Evolutionary conservation across 257 asterid species (phyloP).

Genomic region (Solanum peruvianum): DNA sequence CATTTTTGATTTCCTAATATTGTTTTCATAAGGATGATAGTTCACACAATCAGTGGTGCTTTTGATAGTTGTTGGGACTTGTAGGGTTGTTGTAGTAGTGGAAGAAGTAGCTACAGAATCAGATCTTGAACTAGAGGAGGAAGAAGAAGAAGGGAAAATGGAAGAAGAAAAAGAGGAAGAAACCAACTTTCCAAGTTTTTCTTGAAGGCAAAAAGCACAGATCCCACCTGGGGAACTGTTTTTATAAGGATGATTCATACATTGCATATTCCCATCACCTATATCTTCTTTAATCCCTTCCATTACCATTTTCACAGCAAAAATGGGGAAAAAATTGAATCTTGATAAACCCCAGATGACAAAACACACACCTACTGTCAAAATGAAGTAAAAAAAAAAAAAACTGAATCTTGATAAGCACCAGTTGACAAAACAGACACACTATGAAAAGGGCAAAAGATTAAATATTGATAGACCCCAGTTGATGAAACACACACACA

Average conservation of each 20-base stretch:
- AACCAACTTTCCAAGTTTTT: conserved; percentile 62
- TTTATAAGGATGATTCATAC: conserved; percentile 71
- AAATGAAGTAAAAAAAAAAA: background rate
- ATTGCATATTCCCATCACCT: conserved; percentile 66
- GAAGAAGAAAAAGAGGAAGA: conserved; percentile 69
- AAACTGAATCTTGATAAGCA: background rate
- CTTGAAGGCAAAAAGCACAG: conserved; percentile 43
- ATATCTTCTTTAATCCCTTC: conserved; percentile 91
- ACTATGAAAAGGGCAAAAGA: background rate
- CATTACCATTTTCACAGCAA: conserved; percentile 49
- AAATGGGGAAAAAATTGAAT: background rate
- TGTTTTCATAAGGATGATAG: conserved; percentile 8
- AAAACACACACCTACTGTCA: background rate
- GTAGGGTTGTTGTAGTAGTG: conserved; percentile 13
- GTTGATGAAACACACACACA: background rate
- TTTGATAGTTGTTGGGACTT: conserved; percentile 12
- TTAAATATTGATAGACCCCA: background rate
- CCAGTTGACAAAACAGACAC: background rate
- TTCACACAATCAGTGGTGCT: background rate
- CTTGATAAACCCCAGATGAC: background rate
- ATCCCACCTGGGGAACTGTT: conserved; percentile 91
- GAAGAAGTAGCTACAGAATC: conserved; percentile 25
- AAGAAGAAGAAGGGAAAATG: conserved; percentile 64
- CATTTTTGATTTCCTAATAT: conserved; percentile 33
- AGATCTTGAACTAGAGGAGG: conserved; percentile 62